Percentiles rank a stretch among this genome's conserved stretches.
These are phyloP conservation scores for Ligustrum vulgare DNA, from an alignment of 257 asterid species.

Conservation along the genomic window DNA sequence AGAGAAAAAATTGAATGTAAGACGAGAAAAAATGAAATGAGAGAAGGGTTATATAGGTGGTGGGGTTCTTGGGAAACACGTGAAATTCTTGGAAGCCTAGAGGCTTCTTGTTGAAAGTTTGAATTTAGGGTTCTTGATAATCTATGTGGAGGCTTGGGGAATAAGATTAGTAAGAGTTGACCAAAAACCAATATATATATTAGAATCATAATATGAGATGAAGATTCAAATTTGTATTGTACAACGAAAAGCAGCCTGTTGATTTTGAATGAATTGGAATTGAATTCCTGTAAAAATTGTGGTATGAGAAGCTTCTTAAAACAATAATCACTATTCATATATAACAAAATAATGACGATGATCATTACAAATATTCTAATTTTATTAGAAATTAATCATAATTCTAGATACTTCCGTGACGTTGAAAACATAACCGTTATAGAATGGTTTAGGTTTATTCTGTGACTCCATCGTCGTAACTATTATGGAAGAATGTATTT, in stretches of 20 bases:
- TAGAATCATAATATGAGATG: slow-evolving; percentile 18
- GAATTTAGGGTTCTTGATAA: not conserved
- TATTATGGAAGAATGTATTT: too few species aligned
- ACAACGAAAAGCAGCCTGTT: slow-evolving; percentile 28
- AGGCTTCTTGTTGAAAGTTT: slow-evolving; percentile 32
- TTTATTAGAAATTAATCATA: too few species aligned
- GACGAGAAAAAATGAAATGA: not conserved
- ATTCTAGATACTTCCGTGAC: too few species aligned
- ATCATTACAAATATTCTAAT: too few species aligned
- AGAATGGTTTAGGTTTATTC: too few species aligned
- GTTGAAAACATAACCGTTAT: too few species aligned
- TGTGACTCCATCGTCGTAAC: too few species aligned
- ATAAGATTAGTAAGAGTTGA: slow-evolving; percentile 36
- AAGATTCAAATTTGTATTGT: slow-evolving; percentile 30
- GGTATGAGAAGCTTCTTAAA: too few species aligned
- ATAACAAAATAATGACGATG: too few species aligned
- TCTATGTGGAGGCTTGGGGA: slow-evolving; percentile 32
- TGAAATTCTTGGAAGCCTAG: slow-evolving; percentile 23
- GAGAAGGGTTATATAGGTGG: slow-evolving; percentile 17
- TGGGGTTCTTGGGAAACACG: not conserved
- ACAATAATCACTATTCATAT: too few species aligned
- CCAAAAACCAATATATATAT: not conserved
- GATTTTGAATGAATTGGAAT: slow-evolving; percentile 16
- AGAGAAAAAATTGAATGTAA: not conserved
- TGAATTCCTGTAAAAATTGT: slow-evolving; percentile 12